Conservation (phyloP, 148 eudicot species). For the Nepenthes mirabilis region DNA sequence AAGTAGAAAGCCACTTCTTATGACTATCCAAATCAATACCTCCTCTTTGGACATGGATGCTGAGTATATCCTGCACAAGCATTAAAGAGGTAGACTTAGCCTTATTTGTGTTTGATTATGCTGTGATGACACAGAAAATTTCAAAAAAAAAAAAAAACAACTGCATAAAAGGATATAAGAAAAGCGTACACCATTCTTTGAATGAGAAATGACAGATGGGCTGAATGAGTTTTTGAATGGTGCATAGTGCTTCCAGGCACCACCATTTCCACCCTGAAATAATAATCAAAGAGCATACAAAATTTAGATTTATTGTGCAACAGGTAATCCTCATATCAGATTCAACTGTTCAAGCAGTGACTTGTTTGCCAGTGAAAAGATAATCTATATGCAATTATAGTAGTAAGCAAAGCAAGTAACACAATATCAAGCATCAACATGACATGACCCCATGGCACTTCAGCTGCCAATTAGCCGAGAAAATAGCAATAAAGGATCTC, state of each 20-base stretch:
- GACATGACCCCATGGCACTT: not conserved
- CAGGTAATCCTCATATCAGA: no score
- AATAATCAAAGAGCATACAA: not conserved
- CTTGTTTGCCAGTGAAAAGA: no score
- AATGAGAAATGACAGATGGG: conserved; percentile 39
- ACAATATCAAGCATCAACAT: not conserved
- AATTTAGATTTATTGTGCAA: not conserved
- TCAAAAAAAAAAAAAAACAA: not conserved
- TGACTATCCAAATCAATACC: conserved; percentile 72
- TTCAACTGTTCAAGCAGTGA: no score
- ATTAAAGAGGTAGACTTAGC: not conserved
- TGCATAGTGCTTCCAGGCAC: conserved; percentile 17
- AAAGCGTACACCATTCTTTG: conserved; percentile 56
- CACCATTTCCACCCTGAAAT: conserved; percentile 14
- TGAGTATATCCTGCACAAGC: conserved; percentile 54
- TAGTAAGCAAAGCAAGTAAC: not conserved
- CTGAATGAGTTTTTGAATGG: conserved; percentile 26
- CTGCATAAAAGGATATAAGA: not conserved
- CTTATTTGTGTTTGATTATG: not conserved
- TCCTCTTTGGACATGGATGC: conserved; percentile 64
- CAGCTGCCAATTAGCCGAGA: no score
- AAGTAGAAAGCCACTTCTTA: conserved; percentile 72
- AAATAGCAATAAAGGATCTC: no score
- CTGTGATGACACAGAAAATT: not conserved
- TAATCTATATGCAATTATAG: no score